These are phyloP conservation scores for Rhizopogon salebrosus DNA, from an alignment of 768 basidiomycete species.

Conservation along the genomic window DNA sequence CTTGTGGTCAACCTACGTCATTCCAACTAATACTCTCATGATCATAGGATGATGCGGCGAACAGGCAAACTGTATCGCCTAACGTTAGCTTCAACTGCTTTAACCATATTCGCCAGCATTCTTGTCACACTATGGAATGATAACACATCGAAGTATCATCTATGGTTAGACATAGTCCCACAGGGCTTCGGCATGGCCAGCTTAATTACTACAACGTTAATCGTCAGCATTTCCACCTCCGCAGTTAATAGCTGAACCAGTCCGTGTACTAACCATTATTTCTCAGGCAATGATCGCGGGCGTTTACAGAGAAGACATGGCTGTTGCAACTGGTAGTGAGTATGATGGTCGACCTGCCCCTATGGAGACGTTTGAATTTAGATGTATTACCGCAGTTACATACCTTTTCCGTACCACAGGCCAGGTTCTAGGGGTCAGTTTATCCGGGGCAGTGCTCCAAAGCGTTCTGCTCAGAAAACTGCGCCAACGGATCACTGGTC, in stretches of 20 bases:
- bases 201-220: constrained; percentile 80
- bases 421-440: constrained; percentile 91
- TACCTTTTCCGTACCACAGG: constrained; percentile 93
- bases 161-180: constrained; percentile 77
- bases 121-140: constrained; percentile 67
- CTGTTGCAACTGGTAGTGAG: constrained; percentile 88
- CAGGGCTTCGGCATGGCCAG: constrained; percentile 83
- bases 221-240: constrained; percentile 44
- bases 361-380: constrained; percentile 3
- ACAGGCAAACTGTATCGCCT: constrained; percentile 84
- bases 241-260: constrained; percentile 5
- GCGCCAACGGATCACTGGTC: constrained; percentile 69
- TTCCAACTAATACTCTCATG: constrained; percentile 4
- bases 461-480: constrained; percentile 68
- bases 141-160: constrained; percentile 50
- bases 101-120: constrained; percentile 54
- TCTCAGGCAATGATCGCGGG: constrained; percentile 81
- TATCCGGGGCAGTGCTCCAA: constrained; percentile 83
- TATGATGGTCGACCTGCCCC: constrained; percentile 14
- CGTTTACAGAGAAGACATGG: constrained; percentile 75
- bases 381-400: constrained; percentile 53
- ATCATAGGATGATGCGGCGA: constrained; percentile 69
- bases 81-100: constrained; percentile 58
- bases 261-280: constrained; percentile 3
- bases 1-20: constrained; percentile 3